Conservation (phyloP, 805 yeast genomes). For the Candida nonsorbophila region DNA sequence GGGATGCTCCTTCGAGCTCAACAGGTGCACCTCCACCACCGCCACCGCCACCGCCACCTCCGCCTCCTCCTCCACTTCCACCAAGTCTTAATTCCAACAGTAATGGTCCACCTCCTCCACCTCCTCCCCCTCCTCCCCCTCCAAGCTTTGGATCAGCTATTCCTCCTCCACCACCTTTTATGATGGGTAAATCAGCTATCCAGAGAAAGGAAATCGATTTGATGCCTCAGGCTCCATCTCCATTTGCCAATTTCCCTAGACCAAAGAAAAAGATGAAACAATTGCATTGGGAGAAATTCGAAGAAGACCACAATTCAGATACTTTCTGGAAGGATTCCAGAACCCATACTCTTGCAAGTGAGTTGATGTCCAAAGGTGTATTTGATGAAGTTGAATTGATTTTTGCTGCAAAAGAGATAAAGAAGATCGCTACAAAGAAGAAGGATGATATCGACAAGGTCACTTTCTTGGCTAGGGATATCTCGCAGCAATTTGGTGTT, state of each 20-base stretch:
- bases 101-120: conserved; percentile 10
- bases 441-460: conserved; percentile 42
- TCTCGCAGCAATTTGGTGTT: conserved; percentile 77
- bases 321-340: conserved; percentile 60
- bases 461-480: conserved; percentile 60
- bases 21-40: conserved; percentile 22
- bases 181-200: conserved; percentile 6
- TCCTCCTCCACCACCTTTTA: conserved; percentile 27
- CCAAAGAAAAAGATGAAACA: conserved; percentile 64
- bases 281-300: conserved; percentile 77
- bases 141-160: no score
- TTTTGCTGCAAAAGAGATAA: conserved; percentile 53
- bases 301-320: conserved; percentile 42
- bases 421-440: conserved; percentile 38
- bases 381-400: conserved; percentile 58
- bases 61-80: conserved; percentile 16
- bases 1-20: conserved; percentile 5
- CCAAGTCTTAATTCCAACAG: conserved; percentile 16
- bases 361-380: conserved; percentile 54
- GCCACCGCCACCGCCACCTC: conserved; percentile 21
- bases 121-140: conserved; percentile 17
- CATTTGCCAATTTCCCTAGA: conserved; percentile 47
- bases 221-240: conserved; percentile 9
- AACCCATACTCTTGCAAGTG: conserved; percentile 40
- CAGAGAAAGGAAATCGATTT: conserved; percentile 2